Base-by-base conservation (phyloP, 805 yeast species). In the Kodamaea jinghongensis region DNA sequence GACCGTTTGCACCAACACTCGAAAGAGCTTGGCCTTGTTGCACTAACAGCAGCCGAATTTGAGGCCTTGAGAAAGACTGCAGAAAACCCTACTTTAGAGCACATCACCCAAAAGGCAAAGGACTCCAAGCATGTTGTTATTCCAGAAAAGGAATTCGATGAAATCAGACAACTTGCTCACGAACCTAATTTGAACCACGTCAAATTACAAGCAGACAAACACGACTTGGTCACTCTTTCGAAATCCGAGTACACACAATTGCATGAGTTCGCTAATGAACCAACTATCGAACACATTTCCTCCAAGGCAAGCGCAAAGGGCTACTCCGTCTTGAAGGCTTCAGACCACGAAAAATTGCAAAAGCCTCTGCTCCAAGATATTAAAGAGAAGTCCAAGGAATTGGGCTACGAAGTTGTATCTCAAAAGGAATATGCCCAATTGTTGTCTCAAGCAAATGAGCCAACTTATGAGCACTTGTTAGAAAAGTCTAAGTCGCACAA, bases 171-270 rank as follows among this genome's bases (percentile, higher is more conserved):
- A 10, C 31, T 39, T 4, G 47, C 47, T 1, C 29, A 43, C n/a
- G 44, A 42, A 8, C 60, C 60, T 17, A 47, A 55, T 12, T 52
- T 65, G 23, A 57, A 55, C 14, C 67, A 61, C 27, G 58, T 68
- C 4, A 61, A 66, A 34, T 42, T 48, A 10, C 59, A 58, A 9
- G 71, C 71, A 1, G 70, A 64, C 34, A 56, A 41, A n/a, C 57
- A 54, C 31, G 54, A 56, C 10, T 56, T 63, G 37, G 55, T 63
- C 6, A 61, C 71, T 2, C 49, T 68, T 32, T 37, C 58, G 1
- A 54, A 57, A 39, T 30, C 41, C 1, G 73, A 68, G 41, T 65
- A 62, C 35, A 55, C 70, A 15, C 49, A 52, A 14, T 51, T 69
- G 28, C 47, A 26, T 50, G 56, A 49, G 23, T 45, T 52, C 9